Evolutionary conservation across 2,329 filamentous ascomycete species (phyloP).

Genomic region (Curvularia sp.): DNA sequence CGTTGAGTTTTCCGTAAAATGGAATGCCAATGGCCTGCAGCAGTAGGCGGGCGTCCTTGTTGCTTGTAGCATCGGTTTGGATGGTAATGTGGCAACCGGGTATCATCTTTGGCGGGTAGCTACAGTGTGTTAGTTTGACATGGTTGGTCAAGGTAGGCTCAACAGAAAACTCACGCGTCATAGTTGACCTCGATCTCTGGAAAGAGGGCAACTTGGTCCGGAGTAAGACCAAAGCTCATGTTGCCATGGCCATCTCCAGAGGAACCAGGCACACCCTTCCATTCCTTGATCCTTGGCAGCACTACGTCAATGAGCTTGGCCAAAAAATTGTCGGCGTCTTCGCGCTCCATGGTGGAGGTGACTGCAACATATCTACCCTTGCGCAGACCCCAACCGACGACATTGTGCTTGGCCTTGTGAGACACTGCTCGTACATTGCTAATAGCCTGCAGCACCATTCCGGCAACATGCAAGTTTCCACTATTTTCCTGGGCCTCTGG

Average conservation of each 20-base stretch:
- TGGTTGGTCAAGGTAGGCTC: no score
- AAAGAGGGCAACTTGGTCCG: constrained; percentile 80
- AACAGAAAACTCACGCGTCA: constrained; percentile 70
- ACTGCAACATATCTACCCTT: constrained; percentile 75
- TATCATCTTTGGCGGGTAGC: constrained; percentile 75
- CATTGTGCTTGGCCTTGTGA: constrained; percentile 72
- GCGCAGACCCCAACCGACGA: constrained; percentile 76
- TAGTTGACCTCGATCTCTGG: constrained; percentile 96
- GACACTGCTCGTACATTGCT: constrained; percentile 76
- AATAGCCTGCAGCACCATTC: constrained; percentile 84
- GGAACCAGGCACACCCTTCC: constrained; percentile 76
- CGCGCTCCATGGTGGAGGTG: constrained; percentile 78
- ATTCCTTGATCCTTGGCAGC: constrained; percentile 95
- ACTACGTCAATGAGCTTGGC: constrained; percentile 90
- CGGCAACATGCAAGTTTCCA: constrained; percentile 78
- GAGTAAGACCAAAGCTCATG: constrained; percentile 78
- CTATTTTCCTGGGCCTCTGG: constrained; percentile 72
- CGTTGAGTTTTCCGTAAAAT: constrained; percentile 75
- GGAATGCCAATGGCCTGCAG: constrained; percentile 76
- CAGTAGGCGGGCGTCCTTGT: constrained; percentile 82
- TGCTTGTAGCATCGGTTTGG: constrained; percentile 82
- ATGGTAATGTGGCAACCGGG: constrained; percentile 84
- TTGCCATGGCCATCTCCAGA: constrained; percentile 91
- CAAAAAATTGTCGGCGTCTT: constrained; percentile 87
- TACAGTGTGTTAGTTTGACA: constrained; percentile 38